A percentile compares a stretch with the other conserved stretches of the same genome.
phyloP scores from a whole-genome alignment of 164 flowering plant species.

The Pachysandra terminalis region DNA sequence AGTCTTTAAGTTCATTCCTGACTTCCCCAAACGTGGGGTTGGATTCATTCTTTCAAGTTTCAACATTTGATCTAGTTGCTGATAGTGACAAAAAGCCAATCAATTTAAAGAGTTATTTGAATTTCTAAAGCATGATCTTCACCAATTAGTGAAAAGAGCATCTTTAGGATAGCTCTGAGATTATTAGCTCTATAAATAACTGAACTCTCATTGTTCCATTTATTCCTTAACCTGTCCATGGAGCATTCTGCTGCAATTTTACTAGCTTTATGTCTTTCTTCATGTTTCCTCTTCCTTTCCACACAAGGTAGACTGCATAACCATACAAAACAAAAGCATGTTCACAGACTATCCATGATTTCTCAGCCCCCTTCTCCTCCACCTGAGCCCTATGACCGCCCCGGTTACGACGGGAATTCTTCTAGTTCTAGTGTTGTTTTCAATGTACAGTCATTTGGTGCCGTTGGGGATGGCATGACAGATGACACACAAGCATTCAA shows the following conservation, averaged over 20 bases:
- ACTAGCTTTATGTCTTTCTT: slow-evolving; percentile 14
- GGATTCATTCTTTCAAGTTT: slow-evolving; percentile 6
- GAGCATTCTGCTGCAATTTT: slow-evolving; percentile 3
- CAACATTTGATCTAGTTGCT: slow-evolving; percentile 9
- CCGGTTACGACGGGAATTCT: slow-evolving; percentile 5
- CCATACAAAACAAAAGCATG: slow-evolving; percentile 22
- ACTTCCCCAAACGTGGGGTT: slow-evolving; percentile 21
- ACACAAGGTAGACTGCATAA: slow-evolving; percentile 21
- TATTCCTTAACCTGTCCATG: slow-evolving; percentile 11
- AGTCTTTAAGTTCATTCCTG: slow-evolving; percentile 6
- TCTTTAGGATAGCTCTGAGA: slow-evolving; percentile 4
- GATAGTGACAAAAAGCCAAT: slow-evolving; percentile 17
- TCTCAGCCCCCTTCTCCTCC: slow-evolving; percentile 34
- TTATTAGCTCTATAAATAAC: slow-evolving; percentile 14
- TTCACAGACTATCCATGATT: slow-evolving; percentile 14
- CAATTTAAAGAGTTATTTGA: slow-evolving; percentile 19
- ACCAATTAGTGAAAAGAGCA: slow-evolving; percentile 8
- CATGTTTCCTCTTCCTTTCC: slow-evolving; percentile 10
- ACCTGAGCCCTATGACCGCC: slow-evolving; percentile 27
- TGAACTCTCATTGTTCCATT: not conserved
- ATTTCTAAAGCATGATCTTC: slow-evolving; percentile 11
- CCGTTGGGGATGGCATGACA: slow-evolving; percentile 75
- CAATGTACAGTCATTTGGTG: slow-evolving; percentile 72
- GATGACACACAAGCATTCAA: slow-evolving; percentile 88
- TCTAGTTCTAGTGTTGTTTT: slow-evolving; percentile 25